These are phyloP conservation scores for Tulasnella sp. DNA, from an alignment of 768 basidiomycete species.

Conservation along the genomic window DNA sequence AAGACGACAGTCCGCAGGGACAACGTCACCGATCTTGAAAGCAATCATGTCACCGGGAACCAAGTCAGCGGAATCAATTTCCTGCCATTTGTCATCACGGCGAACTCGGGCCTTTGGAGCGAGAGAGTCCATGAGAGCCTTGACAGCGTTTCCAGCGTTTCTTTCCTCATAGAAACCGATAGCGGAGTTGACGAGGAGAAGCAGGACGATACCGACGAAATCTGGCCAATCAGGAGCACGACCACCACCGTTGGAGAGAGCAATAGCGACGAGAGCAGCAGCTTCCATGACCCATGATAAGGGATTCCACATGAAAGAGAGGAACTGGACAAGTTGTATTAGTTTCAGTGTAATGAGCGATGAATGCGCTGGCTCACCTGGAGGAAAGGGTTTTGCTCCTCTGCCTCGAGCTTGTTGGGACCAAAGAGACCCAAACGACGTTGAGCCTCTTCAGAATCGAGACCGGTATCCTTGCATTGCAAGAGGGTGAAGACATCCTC, in stretches of 20 bases:
- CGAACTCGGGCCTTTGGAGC: constrained; percentile 94
- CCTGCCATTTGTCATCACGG: constrained; percentile 71
- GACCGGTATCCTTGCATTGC: constrained; percentile 76
- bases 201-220: constrained; percentile 88
- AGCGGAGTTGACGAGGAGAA: constrained; percentile 85
- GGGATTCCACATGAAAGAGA: constrained; percentile 99
- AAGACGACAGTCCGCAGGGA: constrained; percentile 95
- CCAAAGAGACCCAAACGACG: constrained; percentile 89
- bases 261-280: constrained; percentile 87
- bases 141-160: constrained; percentile 96
- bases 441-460: constrained; percentile 54
- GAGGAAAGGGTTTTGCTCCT: constrained; percentile 83
- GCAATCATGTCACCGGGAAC: constrained; percentile 94
- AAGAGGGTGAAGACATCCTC: constrained; percentile 95
- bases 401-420: constrained; percentile 84
- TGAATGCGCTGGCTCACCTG: constrained; percentile 39
- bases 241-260: constrained; percentile 80
- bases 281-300: constrained; percentile 99
- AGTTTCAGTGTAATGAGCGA: neutral
- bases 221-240: constrained; percentile 92
- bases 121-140: constrained; percentile 98
- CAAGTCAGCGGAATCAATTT: constrained; percentile 79
- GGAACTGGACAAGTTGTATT: constrained; percentile 57
- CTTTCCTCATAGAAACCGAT: constrained; percentile 99
- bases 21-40: constrained; percentile 99